These are phyloP conservation scores for Somion occarium DNA, from an alignment of 1,284 basidiomycete species.

Conservation along the genomic window DNA sequence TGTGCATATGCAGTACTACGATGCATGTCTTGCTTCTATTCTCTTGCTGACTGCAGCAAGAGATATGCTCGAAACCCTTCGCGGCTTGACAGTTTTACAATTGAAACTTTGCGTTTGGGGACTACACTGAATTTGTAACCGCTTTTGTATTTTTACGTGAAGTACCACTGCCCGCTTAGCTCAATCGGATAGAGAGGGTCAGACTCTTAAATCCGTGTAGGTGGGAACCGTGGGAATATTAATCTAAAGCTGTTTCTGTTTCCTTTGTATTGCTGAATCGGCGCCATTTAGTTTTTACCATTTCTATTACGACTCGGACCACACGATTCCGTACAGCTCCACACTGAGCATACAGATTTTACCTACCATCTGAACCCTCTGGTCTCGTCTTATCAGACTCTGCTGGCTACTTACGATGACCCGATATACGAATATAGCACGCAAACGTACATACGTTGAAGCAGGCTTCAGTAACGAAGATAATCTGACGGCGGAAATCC, in stretches of 20 bases:
- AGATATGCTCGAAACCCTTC: no score
- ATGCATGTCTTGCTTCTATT: no score
- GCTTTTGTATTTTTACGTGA: no score
- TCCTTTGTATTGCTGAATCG: background rate
- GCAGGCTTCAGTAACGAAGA: conserved; percentile 43
- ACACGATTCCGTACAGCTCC: no score
- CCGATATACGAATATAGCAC: conserved; percentile 64
- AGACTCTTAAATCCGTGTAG: background rate
- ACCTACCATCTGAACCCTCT: no score
- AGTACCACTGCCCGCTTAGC: background rate
- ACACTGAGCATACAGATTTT: no score
- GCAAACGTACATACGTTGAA: conserved; percentile 67
- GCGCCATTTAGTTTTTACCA: background rate
- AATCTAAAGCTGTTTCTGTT: background rate
- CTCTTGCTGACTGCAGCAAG: no score
- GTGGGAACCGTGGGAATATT: conserved; percentile 42
- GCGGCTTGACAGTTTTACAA: no score
- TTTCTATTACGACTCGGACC: background rate
- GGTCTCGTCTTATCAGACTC: no score
- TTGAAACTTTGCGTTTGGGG: no score
- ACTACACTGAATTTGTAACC: no score
- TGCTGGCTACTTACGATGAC: conserved; percentile 51
- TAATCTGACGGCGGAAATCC: conserved; percentile 3
- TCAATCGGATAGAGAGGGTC: background rate
- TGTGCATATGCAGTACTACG: no score